Conservation (phyloP, 495 filamentous ascomycete species). For the Annulohypoxylon nitens region DNA sequence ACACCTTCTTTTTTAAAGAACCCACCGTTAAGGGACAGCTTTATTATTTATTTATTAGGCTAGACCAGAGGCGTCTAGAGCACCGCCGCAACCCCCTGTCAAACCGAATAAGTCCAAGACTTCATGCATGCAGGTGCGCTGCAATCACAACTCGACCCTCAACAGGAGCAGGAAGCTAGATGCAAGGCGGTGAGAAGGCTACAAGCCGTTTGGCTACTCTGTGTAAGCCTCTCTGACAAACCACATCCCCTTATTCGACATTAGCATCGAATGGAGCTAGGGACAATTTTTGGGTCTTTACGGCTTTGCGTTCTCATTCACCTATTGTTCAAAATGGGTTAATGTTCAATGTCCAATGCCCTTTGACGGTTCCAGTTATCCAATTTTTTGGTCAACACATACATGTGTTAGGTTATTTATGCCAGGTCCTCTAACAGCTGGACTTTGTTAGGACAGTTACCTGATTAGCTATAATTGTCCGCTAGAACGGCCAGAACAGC, state of each 20-base stretch:
- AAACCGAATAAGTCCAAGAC: slow-evolving; percentile 31
- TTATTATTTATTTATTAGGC: slow-evolving; percentile 44
- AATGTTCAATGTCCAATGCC: not conserved
- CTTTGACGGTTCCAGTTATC: slow-evolving; percentile 16
- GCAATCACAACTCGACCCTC: slow-evolving; percentile 47
- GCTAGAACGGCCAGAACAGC: slow-evolving; percentile 31
- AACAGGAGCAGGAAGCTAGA: slow-evolving; percentile 43
- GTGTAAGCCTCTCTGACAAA: slow-evolving; percentile 50
- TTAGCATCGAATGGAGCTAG: slow-evolving; percentile 36
- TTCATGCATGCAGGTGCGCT: slow-evolving; percentile 45
- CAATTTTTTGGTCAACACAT: slow-evolving; percentile 35
- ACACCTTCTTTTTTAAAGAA: slow-evolving; percentile 36
- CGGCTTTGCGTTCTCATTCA: slow-evolving; percentile 33
- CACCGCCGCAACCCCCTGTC: slow-evolving; percentile 26
- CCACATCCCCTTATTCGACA: slow-evolving; percentile 45
- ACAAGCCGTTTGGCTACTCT: slow-evolving; percentile 48
- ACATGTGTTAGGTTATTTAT: slow-evolving; percentile 26
- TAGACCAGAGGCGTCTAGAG: slow-evolving; percentile 45
- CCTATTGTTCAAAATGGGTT: slow-evolving; percentile 25
- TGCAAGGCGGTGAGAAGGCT: slow-evolving; percentile 51
- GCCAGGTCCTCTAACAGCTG: slow-evolving; percentile 32
- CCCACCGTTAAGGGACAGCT: slow-evolving; percentile 41
- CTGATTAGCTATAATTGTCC: slow-evolving; percentile 26
- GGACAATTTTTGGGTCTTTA: slow-evolving; percentile 30
- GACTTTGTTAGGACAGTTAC: slow-evolving; percentile 33